A percentile compares a stretch with the other conserved stretches of the same genome.
Evolutionary conservation across 2,329 filamentous ascomycete genomes (phyloP).

Genomic region (Bimuria novae-zelandiae): DNA sequence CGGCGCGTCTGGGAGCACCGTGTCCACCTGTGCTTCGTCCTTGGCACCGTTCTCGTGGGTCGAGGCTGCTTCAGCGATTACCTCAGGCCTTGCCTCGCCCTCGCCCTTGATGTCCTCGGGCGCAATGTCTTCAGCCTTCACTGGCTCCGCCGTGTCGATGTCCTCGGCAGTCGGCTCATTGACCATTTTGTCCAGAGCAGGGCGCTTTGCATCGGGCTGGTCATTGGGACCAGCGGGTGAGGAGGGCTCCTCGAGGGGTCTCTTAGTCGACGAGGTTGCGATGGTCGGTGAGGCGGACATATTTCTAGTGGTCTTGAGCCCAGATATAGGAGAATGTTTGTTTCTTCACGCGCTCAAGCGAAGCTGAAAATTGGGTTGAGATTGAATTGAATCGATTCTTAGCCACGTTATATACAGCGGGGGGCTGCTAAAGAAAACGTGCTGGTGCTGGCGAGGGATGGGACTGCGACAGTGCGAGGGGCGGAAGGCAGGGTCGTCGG

Average conservation of each 20-base stretch:
- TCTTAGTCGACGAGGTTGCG: slow-evolving; percentile 74
- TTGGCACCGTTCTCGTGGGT: slow-evolving; percentile 54
- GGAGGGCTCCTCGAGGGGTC: slow-evolving; percentile 94
- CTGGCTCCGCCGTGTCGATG: slow-evolving; percentile 46
- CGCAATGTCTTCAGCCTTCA: slow-evolving; percentile 40
- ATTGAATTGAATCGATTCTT: slow-evolving; percentile 50
- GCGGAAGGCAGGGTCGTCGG: slow-evolving; percentile 42
- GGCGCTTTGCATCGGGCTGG: slow-evolving; percentile 95
- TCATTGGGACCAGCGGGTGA: slow-evolving; percentile 90
- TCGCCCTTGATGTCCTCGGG: slow-evolving; percentile 40
- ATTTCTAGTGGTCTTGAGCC: slow-evolving; percentile 34
- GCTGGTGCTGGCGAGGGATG: slow-evolving; percentile 74
- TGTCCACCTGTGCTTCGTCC: slow-evolving; percentile 70
- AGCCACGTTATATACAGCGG: slow-evolving; percentile 67
- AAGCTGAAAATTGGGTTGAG: slow-evolving; percentile 24
- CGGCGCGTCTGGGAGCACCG: slow-evolving; percentile 67
- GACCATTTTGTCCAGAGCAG: slow-evolving; percentile 88
- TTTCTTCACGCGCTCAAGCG: slow-evolving; percentile 42
- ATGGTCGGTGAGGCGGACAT: slow-evolving; percentile 55
- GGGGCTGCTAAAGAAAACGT: slow-evolving; percentile 88
- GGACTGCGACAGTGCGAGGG: slow-evolving; percentile 31
- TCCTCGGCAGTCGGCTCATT: slow-evolving; percentile 62
- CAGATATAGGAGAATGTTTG: slow-evolving; percentile 27
- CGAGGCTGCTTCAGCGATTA: slow-evolving; percentile 28
- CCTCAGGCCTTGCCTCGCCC: slow-evolving; percentile 27